Evolutionary conservation across 225 moss, liverwort and hornwort genomes (phyloP).

Genomic region (Pseudisothecium myosuroides): DNA sequence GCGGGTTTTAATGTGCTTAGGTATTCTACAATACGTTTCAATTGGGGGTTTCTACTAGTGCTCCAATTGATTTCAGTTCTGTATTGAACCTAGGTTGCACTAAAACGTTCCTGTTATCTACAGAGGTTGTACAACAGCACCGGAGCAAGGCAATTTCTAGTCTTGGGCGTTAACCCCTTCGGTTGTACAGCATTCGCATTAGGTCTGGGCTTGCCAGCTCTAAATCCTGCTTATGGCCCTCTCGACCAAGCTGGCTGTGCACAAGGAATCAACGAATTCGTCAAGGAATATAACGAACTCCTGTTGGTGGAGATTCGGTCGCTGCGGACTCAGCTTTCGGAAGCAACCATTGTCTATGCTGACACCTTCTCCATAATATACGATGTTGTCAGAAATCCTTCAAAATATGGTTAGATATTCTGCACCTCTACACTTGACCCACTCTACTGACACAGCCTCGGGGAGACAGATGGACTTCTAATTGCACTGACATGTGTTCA

Average conservation of each 20-base stretch:
- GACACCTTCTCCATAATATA: background rate
- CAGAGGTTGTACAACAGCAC: background rate
- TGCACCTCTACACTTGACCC: background rate
- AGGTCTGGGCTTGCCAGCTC: background rate
- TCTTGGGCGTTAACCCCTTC: background rate
- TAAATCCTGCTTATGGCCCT: conserved; percentile 1
- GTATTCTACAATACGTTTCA: background rate
- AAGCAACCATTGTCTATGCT: background rate
- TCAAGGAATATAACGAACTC: background rate
- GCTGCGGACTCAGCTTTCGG: background rate
- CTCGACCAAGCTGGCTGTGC: conserved; percentile 1
- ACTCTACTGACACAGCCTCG: background rate
- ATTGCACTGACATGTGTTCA: background rate
- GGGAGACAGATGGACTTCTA: background rate
- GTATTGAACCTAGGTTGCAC: background rate
- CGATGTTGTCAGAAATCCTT: background rate
- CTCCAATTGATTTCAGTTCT: background rate
- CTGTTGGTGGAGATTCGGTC: background rate
- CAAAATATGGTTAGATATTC: background rate
- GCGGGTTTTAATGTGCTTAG: background rate
- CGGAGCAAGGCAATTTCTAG: background rate
- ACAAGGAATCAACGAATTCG: background rate
- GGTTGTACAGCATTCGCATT: background rate
- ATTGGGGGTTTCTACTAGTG: background rate
- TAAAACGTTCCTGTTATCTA: background rate